Conservation (phyloP, 768 basidiomycete genomes). For the Pleurotus citrinopileatus region DNA sequence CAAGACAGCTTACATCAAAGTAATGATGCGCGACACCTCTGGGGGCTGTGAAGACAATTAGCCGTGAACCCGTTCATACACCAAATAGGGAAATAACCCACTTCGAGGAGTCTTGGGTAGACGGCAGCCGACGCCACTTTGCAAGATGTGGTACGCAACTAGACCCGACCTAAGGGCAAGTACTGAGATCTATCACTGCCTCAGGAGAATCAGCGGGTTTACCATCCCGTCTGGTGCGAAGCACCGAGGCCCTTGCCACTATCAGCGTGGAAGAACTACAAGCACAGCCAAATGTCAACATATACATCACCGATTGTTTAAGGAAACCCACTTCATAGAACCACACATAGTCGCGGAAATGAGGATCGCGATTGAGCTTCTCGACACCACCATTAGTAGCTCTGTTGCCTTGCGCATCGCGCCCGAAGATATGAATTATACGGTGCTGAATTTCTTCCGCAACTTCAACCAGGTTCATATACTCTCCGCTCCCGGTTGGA, state of each 20-base stretch:
- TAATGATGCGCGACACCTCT: slow-evolving; percentile 86
- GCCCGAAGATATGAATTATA: slow-evolving; percentile 98
- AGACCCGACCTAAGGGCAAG: slow-evolving; percentile 68
- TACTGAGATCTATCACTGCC: not conserved
- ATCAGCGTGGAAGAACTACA: slow-evolving; percentile 93
- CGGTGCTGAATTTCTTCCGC: slow-evolving; percentile 99
- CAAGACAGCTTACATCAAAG: slow-evolving; percentile 71
- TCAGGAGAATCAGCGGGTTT: too few relatives aligned
- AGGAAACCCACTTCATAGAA: slow-evolving; percentile 77
- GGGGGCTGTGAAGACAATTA: slow-evolving; percentile 54
- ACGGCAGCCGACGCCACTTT: slow-evolving; percentile 85
- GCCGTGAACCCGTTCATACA: not conserved
- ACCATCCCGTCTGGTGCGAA: slow-evolving; percentile 99
- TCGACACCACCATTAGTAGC: slow-evolving; percentile 91
- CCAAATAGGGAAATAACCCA: slow-evolving; percentile 35
- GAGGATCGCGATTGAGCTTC: slow-evolving; percentile 85
- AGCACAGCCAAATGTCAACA: not conserved
- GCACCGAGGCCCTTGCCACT: slow-evolving; percentile 91
- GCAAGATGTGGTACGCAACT: slow-evolving; percentile 88
- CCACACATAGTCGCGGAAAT: slow-evolving; percentile 96
- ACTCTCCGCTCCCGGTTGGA: slow-evolving; percentile 95
- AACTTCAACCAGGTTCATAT: slow-evolving; percentile 91
- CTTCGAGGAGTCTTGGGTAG: slow-evolving; percentile 94
- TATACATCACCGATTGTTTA: not conserved
- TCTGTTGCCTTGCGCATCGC: slow-evolving; percentile 80